These are phyloP conservation scores for Fagopyrum homotropicum DNA, from an alignment of 148 eudicot species.

Conservation along the genomic window DNA sequence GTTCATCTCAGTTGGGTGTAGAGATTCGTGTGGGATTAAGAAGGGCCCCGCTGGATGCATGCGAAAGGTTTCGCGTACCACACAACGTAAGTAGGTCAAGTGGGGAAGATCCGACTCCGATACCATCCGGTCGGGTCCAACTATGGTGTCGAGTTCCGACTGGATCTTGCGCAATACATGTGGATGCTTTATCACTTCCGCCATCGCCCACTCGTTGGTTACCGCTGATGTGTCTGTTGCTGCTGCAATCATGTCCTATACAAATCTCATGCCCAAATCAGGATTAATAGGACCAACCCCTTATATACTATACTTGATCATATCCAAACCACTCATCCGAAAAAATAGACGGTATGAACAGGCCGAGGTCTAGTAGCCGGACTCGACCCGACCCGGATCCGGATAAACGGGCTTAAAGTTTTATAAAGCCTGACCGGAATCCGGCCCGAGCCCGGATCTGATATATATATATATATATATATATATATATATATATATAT, in stretches of 20 bases:
- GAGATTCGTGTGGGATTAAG: conserved; percentile 85
- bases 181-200: conserved; percentile 88
- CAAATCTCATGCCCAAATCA: background rate
- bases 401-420: no score
- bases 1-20: conserved; percentile 59
- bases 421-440: no score
- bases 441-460: no score
- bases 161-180: conserved; percentile 62
- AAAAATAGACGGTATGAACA: no score
- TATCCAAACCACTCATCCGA: no score
- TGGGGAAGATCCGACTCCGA: conserved; percentile 61
- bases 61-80: conserved; percentile 83
- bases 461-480: no score
- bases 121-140: conserved; percentile 70
- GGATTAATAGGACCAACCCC: no score
- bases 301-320: no score
- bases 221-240: conserved; percentile 97
- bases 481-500: no score
- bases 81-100: conserved; percentile 80
- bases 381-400: no score
- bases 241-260: conserved; percentile 96
- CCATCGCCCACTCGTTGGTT: conserved; percentile 99
- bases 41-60: conserved; percentile 98
- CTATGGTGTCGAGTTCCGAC: conserved; percentile 62
- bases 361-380: no score